Percentiles rank a stretch among this genome's conserved stretches.
Evolutionary conservation across 75 land plant genomes (phyloP).

Genomic region (Cryptomeria japonica): DNA sequence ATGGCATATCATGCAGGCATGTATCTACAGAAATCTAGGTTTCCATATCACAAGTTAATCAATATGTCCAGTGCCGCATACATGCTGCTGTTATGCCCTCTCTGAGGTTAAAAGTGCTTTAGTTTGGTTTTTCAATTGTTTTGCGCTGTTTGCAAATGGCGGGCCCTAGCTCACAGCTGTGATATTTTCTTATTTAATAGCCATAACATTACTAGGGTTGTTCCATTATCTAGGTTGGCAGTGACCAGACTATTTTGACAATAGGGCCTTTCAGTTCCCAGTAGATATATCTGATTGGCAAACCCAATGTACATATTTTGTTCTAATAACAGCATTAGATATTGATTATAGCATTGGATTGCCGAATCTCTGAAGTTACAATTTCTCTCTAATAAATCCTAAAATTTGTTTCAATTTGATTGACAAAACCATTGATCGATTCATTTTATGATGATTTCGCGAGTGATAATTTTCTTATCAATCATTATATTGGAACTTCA

Average conservation of each 20-base stretch:
- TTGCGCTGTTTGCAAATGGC: not conserved
- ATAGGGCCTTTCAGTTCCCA: not conserved
- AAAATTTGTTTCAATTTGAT: not conserved
- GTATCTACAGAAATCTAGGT: slow-evolving; percentile 2
- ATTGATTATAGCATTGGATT: not conserved
- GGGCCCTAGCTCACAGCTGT: not conserved
- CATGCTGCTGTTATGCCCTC: not conserved
- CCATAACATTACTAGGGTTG: not conserved
- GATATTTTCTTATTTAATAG: not conserved
- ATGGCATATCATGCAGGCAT: slow-evolving; percentile 97
- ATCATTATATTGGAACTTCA: slow-evolving; percentile 23
- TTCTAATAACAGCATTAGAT: not conserved
- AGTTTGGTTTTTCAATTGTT: not conserved
- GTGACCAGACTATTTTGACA: not conserved
- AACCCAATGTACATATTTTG: not conserved
- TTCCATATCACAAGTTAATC: not conserved
- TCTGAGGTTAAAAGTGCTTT: not conserved
- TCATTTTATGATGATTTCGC: not conserved
- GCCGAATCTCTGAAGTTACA: too few species aligned
- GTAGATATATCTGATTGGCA: not conserved
- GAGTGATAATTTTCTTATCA: not conserved
- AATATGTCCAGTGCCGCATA: not conserved
- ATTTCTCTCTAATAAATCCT: not conserved
- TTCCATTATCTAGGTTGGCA: not conserved
- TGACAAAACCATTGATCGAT: not conserved